Base-by-base conservation (phyloP, 75 land plant genomes). In the Selaginella moellendorffii region DNA sequence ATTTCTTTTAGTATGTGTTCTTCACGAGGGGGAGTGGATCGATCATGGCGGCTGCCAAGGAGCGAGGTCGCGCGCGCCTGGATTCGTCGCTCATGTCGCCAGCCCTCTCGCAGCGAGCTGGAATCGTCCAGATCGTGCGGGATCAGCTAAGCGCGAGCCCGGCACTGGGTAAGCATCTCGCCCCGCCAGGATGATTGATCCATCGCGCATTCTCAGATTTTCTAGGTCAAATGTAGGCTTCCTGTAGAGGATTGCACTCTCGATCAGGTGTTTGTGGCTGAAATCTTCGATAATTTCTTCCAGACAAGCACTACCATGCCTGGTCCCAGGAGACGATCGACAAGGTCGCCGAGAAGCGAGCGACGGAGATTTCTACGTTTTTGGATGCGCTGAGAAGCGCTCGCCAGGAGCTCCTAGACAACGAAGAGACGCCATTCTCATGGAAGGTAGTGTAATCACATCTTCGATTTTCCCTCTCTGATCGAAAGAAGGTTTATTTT, bases 371-470 rank as follows among this genome's bases (percentile, higher is more conserved):
- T 0, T 76, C 76, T 8, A 69, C 73, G 62, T 72, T 72, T 72
- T 81, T 85, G 63, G 74, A 76, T 24, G 73, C 83, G 81, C 31
- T 83, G 51, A 80, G 89, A 64, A 85, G 86, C 78, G 78, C 72
- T 71, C 56, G 20, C 27, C 52, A 2, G 71, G 68, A 27, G 20
- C 19, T 2, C 23, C 53, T 0, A 67, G 60, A 30, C 1, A 64
- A n/a, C 56, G 64, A 25, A 69, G 71, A 30, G 36, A 25, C 29
- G 30, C 25, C 22, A 12, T 26, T 61, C 27, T 61, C 21, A 63
- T 81, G 89, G 81, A 85, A 83, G 76, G 83, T 80, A 1, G 1
- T 27, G 5, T 2, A 60, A 59, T 19, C 28, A 66, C 27, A 25
- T 54, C 0, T 12, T 60, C 25, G 25, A 25, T 21, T 66, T 2